phyloP scores from a whole-genome alignment of 2,329 filamentous ascomycete genomes.

The Ascochyta fabae region DNA sequence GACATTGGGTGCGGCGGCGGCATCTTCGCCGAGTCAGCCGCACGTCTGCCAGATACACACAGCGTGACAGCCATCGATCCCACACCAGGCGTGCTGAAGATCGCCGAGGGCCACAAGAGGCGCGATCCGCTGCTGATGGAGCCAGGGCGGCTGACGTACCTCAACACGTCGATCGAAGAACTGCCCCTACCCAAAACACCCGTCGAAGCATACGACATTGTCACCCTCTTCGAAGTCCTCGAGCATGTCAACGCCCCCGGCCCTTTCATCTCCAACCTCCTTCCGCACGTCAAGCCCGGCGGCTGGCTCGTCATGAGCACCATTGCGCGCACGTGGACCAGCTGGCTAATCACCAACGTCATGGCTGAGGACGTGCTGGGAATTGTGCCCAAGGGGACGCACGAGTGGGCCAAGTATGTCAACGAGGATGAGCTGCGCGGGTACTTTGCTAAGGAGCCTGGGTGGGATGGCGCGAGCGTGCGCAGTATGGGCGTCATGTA shows the following conservation, averaged over 20 bases:
- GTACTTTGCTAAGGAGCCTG: slow-evolving; percentile 53
- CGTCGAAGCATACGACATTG: slow-evolving; percentile 71
- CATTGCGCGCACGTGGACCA: slow-evolving; percentile 86
- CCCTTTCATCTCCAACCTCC: slow-evolving; percentile 73
- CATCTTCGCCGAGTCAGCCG: slow-evolving; percentile 91
- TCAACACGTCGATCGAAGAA: slow-evolving; percentile 78
- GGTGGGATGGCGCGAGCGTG: slow-evolving; percentile 57
- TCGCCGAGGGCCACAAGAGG: slow-evolving; percentile 78
- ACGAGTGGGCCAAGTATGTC: slow-evolving; percentile 96
- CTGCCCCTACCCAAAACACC: slow-evolving; percentile 52
- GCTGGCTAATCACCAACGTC: slow-evolving; percentile 91
- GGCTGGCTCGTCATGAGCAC: slow-evolving; percentile 94
- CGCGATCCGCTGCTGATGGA: slow-evolving; percentile 72
- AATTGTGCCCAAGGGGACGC: slow-evolving; percentile 90
- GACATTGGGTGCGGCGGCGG: slow-evolving; percentile 96
- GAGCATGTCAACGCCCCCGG: slow-evolving; percentile 85
- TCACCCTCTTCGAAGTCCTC: slow-evolving; percentile 91
- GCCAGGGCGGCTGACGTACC: slow-evolving; percentile 68
- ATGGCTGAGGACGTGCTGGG: slow-evolving; percentile 86
- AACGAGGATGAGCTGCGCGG: slow-evolving; percentile 76
- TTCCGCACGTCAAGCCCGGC: slow-evolving; percentile 81
- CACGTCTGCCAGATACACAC: slow-evolving; percentile 67
- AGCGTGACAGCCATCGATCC: slow-evolving; percentile 81
- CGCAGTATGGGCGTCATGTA: slow-evolving; percentile 83
- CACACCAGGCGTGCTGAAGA: slow-evolving; percentile 72